Base-by-base conservation (phyloP, 805 yeast genomes). In the Yarrowia yakushimensis region DNA sequence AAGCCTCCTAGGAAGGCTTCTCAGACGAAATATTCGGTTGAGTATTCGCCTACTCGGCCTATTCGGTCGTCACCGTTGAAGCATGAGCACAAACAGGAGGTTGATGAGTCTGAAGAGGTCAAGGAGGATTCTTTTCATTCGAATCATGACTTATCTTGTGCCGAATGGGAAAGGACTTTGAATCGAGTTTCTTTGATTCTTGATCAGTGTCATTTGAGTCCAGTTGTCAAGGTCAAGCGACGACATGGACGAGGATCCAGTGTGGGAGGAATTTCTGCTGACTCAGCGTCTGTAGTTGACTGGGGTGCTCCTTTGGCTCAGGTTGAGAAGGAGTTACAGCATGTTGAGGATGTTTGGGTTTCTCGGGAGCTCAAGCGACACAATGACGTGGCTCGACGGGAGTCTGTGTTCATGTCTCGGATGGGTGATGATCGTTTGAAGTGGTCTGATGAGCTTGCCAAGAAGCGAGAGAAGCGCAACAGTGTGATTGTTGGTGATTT, bases 391-490 rank as follows among this genome's bases (percentile, higher is more conserved):
- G 37, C 46, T 3, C 18, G 28, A 5, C 18, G 48, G 1, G 61
- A 55, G 39, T 39, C 48, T 6, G 18, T 17, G 30, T 22, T 55
- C 23, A 39, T 39, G 46, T 43, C 36, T 15, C 23, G 30, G n/a
- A 39, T 39, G 37, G 41, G 43, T 10, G 59, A 45, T 15, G 65
- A 62, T 15, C 60, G 63, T 2, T 8, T 33, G 30, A 22, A 54
- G 55, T 17, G n/a, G 18, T 46, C 66, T 22, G 63, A 63, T 9
- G 63, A 63, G 37, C 39, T 33, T 4, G 15, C 27, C 23, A 52
- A 60, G 42, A 39, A 42, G 15, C 48, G 66, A 10, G 52, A 63
- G 41, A 36, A 62, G 62, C 22, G 60, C 8, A 55, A 55, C 27
- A 28, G 39, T 2, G 37, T 55, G n/a, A 39, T 55, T n/a, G 61